Evolutionary conservation across 495 filamentous ascomycete species (phyloP), one percentile per base, ranked within the genome.

Genomic region (Aspergillus funiculosus): DNA sequence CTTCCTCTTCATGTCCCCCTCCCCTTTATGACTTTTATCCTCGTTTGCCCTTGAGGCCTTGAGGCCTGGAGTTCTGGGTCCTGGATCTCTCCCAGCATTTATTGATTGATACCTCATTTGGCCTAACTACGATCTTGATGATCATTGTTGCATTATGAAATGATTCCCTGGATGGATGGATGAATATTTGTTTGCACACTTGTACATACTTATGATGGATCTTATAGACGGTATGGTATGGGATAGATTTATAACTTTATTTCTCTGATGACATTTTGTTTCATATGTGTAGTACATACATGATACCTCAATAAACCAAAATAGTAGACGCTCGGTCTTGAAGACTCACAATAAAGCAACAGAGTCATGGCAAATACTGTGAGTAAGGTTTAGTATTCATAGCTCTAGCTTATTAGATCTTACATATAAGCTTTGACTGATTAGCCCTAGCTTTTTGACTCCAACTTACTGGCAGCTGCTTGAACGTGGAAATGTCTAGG

Each of bases 171-270:
- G 53, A 48, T 39, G 37, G 46, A 48, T 35, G 44, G 39, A 52
- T 27, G 43, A 48, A 43, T 42, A 37, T 19, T 43, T 46, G 22
- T 24, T 40, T 45, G 35, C 24, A 47, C 18, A 28, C 32, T 25
- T 56, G 53, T 56, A 52, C 34, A 50, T 56, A 49, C 51, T 48
- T 32, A 57, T 41, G 54, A 51, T 26, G 46, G 48, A 46, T 46
- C n/a, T 32, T 30, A 51, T 51, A 56, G 53, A 52, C 34, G 46
- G 49, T 48, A 52, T 30, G 41, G 48, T 31, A 46, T 52, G 29
- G 53, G 37, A 52, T 52, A 45, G 53, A 56, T 48, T 50, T 43
- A 43, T 41, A 35, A 39, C 29, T 32, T 41, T 37, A 43, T 43
- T 27, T 36, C 6, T 40, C 18, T 42, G 8, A 19, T 28, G 24